A percentile compares a stretch with the other conserved stretches of the same genome.
These are phyloP conservation scores for Dendrobium huoshanense DNA, from an alignment of 106 monocot species.

Conservation along the genomic window DNA sequence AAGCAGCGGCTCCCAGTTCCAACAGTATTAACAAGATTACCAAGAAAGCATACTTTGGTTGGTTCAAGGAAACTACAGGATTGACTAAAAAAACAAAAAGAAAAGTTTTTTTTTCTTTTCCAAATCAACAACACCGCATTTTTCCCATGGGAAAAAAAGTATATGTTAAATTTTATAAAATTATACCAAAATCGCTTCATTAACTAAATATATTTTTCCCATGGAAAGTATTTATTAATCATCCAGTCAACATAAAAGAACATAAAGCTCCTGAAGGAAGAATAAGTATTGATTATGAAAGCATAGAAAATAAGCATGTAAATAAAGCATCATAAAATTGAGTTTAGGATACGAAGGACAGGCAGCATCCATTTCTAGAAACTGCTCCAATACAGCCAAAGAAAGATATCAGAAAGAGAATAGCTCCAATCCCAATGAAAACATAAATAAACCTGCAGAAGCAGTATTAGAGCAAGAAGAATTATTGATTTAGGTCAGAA, in stretches of 20 bases:
- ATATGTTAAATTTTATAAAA: background rate
- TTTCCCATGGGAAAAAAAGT: background rate
- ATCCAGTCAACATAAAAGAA: background rate
- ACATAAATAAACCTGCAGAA: conserved; percentile 68
- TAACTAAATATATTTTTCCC: background rate
- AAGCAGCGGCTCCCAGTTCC: conserved; percentile 81
- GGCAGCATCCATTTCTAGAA: conserved; percentile 60
- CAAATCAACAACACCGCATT: background rate
- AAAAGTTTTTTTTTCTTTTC: background rate
- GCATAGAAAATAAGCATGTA: background rate
- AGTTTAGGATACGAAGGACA: conserved; percentile 66
- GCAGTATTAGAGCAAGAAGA: background rate
- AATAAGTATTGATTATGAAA: background rate
- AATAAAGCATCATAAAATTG: background rate
- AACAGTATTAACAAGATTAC: conserved; percentile 65
- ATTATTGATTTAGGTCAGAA: background rate
- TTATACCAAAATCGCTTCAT: too few species aligned
- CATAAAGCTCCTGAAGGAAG: background rate
- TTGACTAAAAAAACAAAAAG: background rate
- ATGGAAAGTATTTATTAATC: background rate
- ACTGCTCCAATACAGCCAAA: conserved; percentile 63
- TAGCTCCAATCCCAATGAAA: conserved; percentile 62
- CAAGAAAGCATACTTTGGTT: conserved; percentile 68
- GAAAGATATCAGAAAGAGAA: conserved; percentile 55
- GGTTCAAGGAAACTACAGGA: conserved; percentile 36